A percentile compares a stretch with the other conserved stretches of the same genome.
Evolutionary conservation across 495 filamentous ascomycete genomes (phyloP).

Genomic region (Viridothelium virens): DNA sequence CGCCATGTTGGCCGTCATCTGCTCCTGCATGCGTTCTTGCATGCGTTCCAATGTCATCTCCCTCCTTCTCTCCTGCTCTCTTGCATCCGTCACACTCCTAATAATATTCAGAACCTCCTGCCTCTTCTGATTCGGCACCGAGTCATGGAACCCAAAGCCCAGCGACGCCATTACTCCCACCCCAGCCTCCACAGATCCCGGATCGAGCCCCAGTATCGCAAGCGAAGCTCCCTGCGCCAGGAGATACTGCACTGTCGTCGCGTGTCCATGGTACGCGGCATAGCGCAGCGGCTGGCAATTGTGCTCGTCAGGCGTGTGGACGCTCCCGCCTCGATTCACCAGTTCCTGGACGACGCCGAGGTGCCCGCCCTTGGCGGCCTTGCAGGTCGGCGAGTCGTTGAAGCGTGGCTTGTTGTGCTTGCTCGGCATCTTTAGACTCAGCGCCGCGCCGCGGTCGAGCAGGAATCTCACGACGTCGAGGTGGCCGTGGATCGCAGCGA

Average conservation of each 20-base stretch:
- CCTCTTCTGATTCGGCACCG: background rate
- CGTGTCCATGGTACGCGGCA: conserved; percentile 39
- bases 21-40: conserved; percentile 5
- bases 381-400: conserved; percentile 40
- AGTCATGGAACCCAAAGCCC: background rate
- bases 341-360: conserved; percentile 36
- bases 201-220: conserved; percentile 6
- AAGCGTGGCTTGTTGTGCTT: conserved; percentile 14
- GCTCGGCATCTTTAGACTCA: conserved; percentile 25
- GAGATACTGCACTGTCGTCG: conserved; percentile 29
- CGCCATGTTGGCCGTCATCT: conserved; percentile 1
- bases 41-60: background rate
- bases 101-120: background rate
- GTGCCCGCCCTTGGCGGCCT: conserved; percentile 40
- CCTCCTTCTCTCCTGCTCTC: background rate
- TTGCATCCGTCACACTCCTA: background rate
- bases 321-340: conserved; percentile 35
- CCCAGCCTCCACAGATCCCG: background rate
- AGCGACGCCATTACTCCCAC: conserved; percentile 3
- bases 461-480: conserved; percentile 35
- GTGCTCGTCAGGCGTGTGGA: conserved; percentile 37
- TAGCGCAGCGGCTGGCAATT: conserved; percentile 40
- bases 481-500: conserved; percentile 37
- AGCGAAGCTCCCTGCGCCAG: conserved; percentile 16
- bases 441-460: conserved; percentile 36